Conservation (phyloP, 805 yeast genomes). For the Saccharomycopsis amapae region DNA sequence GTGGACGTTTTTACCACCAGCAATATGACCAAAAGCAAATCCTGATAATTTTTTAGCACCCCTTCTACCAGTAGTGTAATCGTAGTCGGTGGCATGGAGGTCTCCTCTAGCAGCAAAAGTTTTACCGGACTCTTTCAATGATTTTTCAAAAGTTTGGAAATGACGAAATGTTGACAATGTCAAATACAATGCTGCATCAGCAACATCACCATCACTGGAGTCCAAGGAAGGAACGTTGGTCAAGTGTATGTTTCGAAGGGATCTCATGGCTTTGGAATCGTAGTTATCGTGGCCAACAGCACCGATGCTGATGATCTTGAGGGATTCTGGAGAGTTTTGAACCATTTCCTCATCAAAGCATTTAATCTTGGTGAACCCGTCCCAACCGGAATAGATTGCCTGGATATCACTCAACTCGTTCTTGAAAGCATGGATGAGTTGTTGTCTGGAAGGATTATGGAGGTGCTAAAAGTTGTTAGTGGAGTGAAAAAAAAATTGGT, state of each 20-base stretch:
- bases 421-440: conserved; percentile 33
- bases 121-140: conserved; percentile 30
- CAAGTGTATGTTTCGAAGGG: conserved; percentile 34
- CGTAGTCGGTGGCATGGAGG: conserved; percentile 29
- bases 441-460: conserved; percentile 36
- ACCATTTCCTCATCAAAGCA: conserved; percentile 41
- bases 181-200: conserved; percentile 54
- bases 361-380: conserved; percentile 40
- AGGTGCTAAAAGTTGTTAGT: too few species aligned
- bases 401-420: conserved; percentile 32
- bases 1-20: conserved; percentile 32
- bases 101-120: conserved; percentile 36
- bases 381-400: conserved; percentile 57
- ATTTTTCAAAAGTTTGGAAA: conserved; percentile 34
- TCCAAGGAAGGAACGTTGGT: conserved; percentile 37
- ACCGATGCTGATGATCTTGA: conserved; percentile 45
- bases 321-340: conserved; percentile 35
- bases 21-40: conserved; percentile 36
- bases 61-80: conserved; percentile 29
- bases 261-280: conserved; percentile 36
- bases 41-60: conserved; percentile 28
- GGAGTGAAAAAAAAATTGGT: too few species aligned
- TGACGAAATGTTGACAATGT: conserved; percentile 48
- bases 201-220: conserved; percentile 42
- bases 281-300: conserved; percentile 53